Base-by-base conservation (phyloP, 306 rosid species). In the Quercus aquifolioides region DNA sequence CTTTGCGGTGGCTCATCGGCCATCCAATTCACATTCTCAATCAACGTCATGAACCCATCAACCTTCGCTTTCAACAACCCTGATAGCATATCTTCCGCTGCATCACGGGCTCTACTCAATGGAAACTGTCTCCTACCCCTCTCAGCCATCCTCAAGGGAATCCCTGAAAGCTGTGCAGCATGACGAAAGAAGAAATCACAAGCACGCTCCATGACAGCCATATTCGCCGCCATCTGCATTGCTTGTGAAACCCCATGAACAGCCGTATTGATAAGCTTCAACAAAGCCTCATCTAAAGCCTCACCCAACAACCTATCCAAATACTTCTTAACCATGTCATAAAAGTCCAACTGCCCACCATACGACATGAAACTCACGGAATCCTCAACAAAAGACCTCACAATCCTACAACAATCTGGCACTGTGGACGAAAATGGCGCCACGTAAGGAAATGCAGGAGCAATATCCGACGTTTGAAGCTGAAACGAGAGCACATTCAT, bases 401-500 rank as follows among this genome's bases (percentile, higher is more conserved):
- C 94, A 80, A 96, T 96, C 25, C 99, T 90, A 85, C 99, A 96
- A 86, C 99, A 91, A 85, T 96, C 99, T 0, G 99, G 99, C 76
- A 96, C 99, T 0, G 98, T 96, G 5, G 97, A 82, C 3, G 98
- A 93, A 87, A 96, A 96, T 0, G 99, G 98, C 1, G 99, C 98
- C 60, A 93, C 82, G 33, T 85, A 96, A 43, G 99, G 99, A 87
- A 96, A 96, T 33, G 98, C 99, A 0, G 99, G 99, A 4, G 79
- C 57, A 25, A 93, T 96, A 76, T 91, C 97, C 0, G 98, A 90
- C 0, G 91, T 91, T 80, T 96, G 99, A 76, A 96, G 65, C 83
- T 96, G 99, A 84, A 96, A 96, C 18, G 99, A 96, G 81, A 96
- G 97, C 58, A 96, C 98, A 78, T 96, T 96, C 99, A 96, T 96